Base-by-base conservation (phyloP, 345 rosid species). In the Stellera chamaejasme region DNA sequence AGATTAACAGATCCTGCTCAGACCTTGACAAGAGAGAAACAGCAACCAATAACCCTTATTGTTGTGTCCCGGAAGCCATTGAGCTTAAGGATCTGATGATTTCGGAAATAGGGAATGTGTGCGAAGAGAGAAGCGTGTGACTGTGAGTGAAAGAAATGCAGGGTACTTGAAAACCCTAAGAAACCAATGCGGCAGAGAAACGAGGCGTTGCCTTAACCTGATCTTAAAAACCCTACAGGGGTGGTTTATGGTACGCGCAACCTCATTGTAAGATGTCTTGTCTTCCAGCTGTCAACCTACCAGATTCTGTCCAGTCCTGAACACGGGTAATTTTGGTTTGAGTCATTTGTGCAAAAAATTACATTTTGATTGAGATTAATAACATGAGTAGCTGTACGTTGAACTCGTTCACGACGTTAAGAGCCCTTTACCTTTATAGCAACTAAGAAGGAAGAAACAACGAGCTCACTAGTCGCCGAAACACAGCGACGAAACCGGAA, bases 201-300 rank as follows among this genome's bases (percentile, higher is more conserved):
- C 1, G 12, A n/a, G 25, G 39, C 26, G 2, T 15, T 0, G 41
- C 52, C 69, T 13, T 43, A 63, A 50, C 75, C 60, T 66, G 51
- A 73, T 72, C 76, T 72, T 77, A 71, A 70, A 76, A 75, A 69
- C 76, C 86, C 81, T 67, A 68, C 67, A 0, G 32, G 12, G 51
- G 2, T 10, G 55, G 1, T 13, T 58, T 70, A 48, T 0, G 7
- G 45, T 75, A 50, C 66, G 67, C 51, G 6, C 11, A 27, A 50
- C 58, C 47, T 42, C 54, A 75, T n/a, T 9, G 52, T 52, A 57
- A 28, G 55, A 19, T 57, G 55, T 7, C 43, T 50, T 42, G 43
- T 36, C 41, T 11, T 2, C 32, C 32, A 32, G 39, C 39, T 32
- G 39, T 32, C 39, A 32, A 19, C 23, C 23, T 19, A 19, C 23